Percentiles rank a stretch among this genome's conserved stretches.
Evolutionary conservation across 176 grass and related monocot species (phyloP).

Genomic region (Paspalum vaginatum): DNA sequence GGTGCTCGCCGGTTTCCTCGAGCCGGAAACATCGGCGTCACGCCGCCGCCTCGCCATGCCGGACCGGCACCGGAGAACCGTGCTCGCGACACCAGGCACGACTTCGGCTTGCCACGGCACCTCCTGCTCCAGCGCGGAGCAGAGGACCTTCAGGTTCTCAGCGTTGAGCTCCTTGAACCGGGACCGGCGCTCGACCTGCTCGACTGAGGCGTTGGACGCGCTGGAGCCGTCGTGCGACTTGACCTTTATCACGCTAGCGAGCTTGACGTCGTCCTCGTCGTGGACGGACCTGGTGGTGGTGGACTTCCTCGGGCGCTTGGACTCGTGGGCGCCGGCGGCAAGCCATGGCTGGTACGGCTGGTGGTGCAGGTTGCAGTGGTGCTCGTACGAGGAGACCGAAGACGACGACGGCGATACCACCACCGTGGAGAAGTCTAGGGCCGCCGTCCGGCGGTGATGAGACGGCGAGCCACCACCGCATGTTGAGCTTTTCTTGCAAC

Average conservation of each 20-base stretch:
- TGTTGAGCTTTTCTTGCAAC: constrained; percentile 47
- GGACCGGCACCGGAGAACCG: constrained; percentile 73
- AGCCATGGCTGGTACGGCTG: constrained; percentile 38
- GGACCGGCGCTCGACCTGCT: constrained; percentile 45
- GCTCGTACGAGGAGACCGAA: constrained; percentile 37
- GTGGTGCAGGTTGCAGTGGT: constrained; percentile 10
- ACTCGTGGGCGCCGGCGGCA: neutral
- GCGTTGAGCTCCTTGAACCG: constrained; percentile 85
- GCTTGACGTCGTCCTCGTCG: constrained; percentile 15
- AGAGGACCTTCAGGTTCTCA: constrained; percentile 72
- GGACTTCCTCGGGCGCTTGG: constrained; percentile 46
- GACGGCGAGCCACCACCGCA: constrained; percentile 27
- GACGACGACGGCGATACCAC: constrained; percentile 40
- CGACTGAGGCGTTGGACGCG: constrained; percentile 47
- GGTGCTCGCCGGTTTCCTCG: neutral
- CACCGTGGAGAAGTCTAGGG: constrained; percentile 39
- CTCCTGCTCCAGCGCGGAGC: constrained; percentile 65
- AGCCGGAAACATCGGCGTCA: neutral
- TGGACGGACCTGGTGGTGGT: neutral
- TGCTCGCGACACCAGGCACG: constrained; percentile 66
- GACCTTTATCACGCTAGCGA: constrained; percentile 31
- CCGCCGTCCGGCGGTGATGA: constrained; percentile 13
- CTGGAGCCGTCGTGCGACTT: constrained; percentile 51
- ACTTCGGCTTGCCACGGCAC: constrained; percentile 74
- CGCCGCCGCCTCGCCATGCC: constrained; percentile 55